These are phyloP conservation scores for Stephania japonica DNA, from an alignment of 164 flowering plant genomes.

Conservation along the genomic window DNA sequence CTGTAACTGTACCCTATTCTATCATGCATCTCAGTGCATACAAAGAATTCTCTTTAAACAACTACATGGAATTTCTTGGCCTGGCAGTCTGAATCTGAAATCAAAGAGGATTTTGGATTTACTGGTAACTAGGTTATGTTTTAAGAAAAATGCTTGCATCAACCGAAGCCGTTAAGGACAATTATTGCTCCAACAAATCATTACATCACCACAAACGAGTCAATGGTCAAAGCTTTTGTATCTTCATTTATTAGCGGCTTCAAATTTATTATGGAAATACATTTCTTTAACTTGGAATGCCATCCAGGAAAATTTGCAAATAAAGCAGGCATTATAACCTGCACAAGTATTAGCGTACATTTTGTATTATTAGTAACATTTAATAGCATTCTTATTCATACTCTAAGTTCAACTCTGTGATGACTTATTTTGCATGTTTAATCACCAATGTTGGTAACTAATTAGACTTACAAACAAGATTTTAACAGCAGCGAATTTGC, in stretches of 20 bases:
- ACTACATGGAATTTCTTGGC: neutral
- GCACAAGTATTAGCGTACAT: neutral
- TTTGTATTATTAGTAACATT: neutral
- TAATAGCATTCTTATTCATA: neutral
- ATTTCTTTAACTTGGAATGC: neutral
- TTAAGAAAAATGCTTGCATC: neutral
- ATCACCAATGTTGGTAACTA: no score
- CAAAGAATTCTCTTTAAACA: neutral
- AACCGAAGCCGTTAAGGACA: neutral
- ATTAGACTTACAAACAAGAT: neutral
- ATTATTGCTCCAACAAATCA: neutral
- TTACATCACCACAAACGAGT: neutral
- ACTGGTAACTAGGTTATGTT: neutral
- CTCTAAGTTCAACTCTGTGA: neutral
- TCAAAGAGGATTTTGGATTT: neutral
- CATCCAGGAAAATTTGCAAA: neutral
- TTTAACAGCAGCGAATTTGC: neutral
- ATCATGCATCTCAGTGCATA: neutral
- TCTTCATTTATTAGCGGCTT: neutral
- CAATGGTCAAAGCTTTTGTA: neutral
- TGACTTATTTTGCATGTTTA: no score
- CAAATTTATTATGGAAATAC: neutral
- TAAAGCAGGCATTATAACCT: neutral
- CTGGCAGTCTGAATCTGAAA: neutral
- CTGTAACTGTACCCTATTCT: neutral